Percentiles rank a stretch among this genome's conserved stretches.
phyloP scores from a whole-genome alignment of 768 basidiomycete species.

The Termitomyces titanicus region DNA sequence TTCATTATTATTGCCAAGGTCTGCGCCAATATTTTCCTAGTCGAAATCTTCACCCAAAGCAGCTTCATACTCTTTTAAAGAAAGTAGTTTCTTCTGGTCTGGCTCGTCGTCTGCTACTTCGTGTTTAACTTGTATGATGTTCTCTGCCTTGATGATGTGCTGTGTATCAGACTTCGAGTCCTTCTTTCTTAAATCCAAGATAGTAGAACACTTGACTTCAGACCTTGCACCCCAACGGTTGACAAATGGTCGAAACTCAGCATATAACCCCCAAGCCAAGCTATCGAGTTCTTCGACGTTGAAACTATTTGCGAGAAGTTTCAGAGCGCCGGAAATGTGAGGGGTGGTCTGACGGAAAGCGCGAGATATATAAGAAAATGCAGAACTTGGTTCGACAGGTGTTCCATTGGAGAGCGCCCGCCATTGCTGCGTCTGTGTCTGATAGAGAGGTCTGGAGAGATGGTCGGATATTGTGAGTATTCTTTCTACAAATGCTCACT shows the following conservation, averaged over 20 bases:
- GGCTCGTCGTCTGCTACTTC: slow-evolving; percentile 8
- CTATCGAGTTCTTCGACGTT: slow-evolving; percentile 53
- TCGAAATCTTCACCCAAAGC: slow-evolving; percentile 42
- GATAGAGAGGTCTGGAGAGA: slow-evolving; percentile 67
- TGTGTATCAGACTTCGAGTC: slow-evolving; percentile 10
- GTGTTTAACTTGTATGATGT: slow-evolving; percentile 14
- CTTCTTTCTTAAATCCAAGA: slow-evolving; percentile 56
- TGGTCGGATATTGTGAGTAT: not conserved
- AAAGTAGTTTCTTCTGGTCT: slow-evolving; percentile 35
- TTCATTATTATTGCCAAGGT: not conserved
- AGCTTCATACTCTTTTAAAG: slow-evolving; percentile 53
- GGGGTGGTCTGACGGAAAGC: slow-evolving; percentile 79
- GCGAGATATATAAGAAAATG: slow-evolving; percentile 81
- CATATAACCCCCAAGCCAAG: slow-evolving; percentile 76
- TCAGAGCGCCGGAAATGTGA: slow-evolving; percentile 72
- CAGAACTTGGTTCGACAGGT: slow-evolving; percentile 67
- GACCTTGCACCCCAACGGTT: slow-evolving; percentile 84
- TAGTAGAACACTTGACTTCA: slow-evolving; percentile 63
- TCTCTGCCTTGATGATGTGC: slow-evolving; percentile 9
- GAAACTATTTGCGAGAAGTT: slow-evolving; percentile 62
- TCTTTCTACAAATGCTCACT: not conserved
- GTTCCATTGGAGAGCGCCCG: slow-evolving; percentile 72
- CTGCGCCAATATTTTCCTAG: slow-evolving; percentile 40
- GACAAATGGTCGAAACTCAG: slow-evolving; percentile 80
- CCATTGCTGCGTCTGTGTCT: slow-evolving; percentile 69